Evolutionary conservation across 495 filamentous ascomycete species (phyloP).

Genomic region (Staphylotrichum tortipilum): DNA sequence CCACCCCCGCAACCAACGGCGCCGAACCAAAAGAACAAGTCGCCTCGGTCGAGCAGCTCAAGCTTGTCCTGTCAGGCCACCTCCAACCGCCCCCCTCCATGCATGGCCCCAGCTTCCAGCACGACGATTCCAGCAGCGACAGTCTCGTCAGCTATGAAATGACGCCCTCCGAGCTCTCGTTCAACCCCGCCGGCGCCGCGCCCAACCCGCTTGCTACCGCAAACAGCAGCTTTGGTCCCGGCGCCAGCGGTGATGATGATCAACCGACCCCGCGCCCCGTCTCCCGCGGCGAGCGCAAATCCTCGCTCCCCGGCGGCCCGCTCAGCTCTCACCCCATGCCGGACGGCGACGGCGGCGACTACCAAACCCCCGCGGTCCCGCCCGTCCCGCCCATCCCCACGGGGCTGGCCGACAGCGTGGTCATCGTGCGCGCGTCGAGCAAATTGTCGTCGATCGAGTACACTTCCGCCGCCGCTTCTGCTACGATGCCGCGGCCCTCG

Average conservation of each 20-base stretch:
- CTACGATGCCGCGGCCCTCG: constrained; percentile 20
- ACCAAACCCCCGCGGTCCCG: constrained; percentile 16
- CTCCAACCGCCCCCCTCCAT: constrained; percentile 22
- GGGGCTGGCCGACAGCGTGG: constrained; percentile 1
- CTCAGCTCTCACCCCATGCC: constrained; percentile 39
- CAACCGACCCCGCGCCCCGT: constrained; percentile 9
- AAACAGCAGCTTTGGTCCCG: no score
- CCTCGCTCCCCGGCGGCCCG: constrained; percentile 28
- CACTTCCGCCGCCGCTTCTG: no score
- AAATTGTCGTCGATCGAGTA: neutral
- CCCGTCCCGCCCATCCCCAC: constrained; percentile 37
- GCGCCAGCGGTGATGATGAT: no score
- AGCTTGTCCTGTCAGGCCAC: constrained; percentile 56
- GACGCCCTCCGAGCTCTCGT: constrained; percentile 45
- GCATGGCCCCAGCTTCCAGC: constrained; percentile 14
- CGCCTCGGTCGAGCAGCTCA: constrained; percentile 82
- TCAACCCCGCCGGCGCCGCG: constrained; percentile 28
- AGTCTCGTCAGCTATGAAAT: constrained; percentile 52
- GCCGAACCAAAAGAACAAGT: constrained; percentile 46
- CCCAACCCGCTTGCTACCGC: neutral
- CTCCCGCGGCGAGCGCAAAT: constrained; percentile 11
- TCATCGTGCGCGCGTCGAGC: neutral
- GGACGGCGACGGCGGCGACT: constrained; percentile 10
- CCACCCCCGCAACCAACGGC: constrained; percentile 45
- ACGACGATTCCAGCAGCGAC: constrained; percentile 45